Conservation (phyloP, 2,329 filamentous ascomycete genomes). For the Dactylellina haptotyla region DNA sequence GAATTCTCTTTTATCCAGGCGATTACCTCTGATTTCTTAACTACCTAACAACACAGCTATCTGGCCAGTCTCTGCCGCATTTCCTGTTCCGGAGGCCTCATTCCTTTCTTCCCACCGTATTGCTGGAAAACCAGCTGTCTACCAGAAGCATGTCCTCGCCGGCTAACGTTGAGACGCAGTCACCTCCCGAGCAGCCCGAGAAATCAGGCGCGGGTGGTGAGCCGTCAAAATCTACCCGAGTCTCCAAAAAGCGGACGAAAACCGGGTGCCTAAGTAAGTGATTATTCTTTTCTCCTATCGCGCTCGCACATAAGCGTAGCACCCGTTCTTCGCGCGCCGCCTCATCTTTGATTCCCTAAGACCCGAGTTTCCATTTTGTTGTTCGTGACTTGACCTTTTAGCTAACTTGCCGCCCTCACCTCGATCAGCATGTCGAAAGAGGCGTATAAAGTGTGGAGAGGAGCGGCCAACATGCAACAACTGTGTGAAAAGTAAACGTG, state of each 20-base stretch:
- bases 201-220: slow-evolving; percentile 44
- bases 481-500: slow-evolving; percentile 84
- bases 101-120: slow-evolving; percentile 57
- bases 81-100: slow-evolving; percentile 53
- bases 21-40: slow-evolving; percentile 34
- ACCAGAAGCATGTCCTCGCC: slow-evolving; percentile 76
- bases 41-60: slow-evolving; percentile 41
- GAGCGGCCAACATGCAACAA: slow-evolving; percentile 83
- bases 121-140: slow-evolving; percentile 63
- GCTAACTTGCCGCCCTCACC: slow-evolving; percentile 17
- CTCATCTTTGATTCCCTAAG: neutral
- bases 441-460: slow-evolving; percentile 97
- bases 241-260: slow-evolving; percentile 58
- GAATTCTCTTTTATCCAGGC: slow-evolving; percentile 25
- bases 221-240: slow-evolving; percentile 54
- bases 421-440: slow-evolving; percentile 80
- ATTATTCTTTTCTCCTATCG: slow-evolving; percentile 8
- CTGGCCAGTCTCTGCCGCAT: slow-evolving; percentile 46
- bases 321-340: too few relatives aligned
- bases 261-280: slow-evolving; percentile 59
- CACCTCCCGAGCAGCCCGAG: slow-evolving; percentile 43
- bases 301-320: neutral
- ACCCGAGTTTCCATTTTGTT: neutral
- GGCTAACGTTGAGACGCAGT: slow-evolving; percentile 96
- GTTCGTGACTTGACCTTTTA: too few relatives aligned